Evolutionary conservation across 768 basidiomycete genomes (phyloP).

Genomic region (Pseudohyphozyma bogoriensis): DNA sequence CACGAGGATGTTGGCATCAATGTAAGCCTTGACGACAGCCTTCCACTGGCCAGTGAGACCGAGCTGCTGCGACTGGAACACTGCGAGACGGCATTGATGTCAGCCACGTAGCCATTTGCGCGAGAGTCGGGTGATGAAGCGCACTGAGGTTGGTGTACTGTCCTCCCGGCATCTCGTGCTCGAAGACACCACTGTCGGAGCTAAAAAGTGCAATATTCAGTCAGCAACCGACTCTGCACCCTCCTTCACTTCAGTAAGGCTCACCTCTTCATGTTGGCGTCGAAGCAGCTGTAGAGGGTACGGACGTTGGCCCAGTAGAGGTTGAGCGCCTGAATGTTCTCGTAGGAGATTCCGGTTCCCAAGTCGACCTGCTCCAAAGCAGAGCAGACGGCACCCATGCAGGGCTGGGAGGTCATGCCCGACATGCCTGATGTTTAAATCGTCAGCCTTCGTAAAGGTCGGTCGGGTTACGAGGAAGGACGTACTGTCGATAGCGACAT

Average conservation of each 20-base stretch:
- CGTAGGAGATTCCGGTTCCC: slow-evolving; percentile 92
- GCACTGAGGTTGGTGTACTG: slow-evolving; percentile 42
- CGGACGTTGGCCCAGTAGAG: slow-evolving; percentile 97
- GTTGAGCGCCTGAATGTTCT: slow-evolving; percentile 94
- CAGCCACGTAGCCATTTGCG: too few species aligned
- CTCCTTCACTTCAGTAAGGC: too few species aligned
- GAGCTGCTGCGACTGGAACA: slow-evolving; percentile 97
- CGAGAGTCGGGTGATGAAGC: too few species aligned
- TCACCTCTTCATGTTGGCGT: slow-evolving; percentile 92
- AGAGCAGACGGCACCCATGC: slow-evolving; percentile 94
- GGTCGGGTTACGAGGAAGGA: slow-evolving; percentile 8
- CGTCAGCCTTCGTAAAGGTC: slow-evolving; percentile 11
- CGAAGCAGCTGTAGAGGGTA: slow-evolving; percentile 89
- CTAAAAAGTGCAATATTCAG: neutral
- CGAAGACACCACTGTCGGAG: slow-evolving; percentile 79
- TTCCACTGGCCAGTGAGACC: slow-evolving; percentile 93
- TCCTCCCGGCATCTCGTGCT: slow-evolving; percentile 95
- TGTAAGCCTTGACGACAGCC: slow-evolving; percentile 98
- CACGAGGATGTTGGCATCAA: slow-evolving; percentile 91
- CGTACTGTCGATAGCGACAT: slow-evolving; percentile 96
- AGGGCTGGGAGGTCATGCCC: slow-evolving; percentile 92
- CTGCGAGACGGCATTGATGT: slow-evolving; percentile 42
- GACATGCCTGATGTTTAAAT: slow-evolving; percentile 67
- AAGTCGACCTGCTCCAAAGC: slow-evolving; percentile 88
- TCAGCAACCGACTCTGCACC: neutral